These are phyloP conservation scores for Sporisorium scitamineum DNA, from an alignment of 1,284 basidiomycete species.

Conservation along the genomic window DNA sequence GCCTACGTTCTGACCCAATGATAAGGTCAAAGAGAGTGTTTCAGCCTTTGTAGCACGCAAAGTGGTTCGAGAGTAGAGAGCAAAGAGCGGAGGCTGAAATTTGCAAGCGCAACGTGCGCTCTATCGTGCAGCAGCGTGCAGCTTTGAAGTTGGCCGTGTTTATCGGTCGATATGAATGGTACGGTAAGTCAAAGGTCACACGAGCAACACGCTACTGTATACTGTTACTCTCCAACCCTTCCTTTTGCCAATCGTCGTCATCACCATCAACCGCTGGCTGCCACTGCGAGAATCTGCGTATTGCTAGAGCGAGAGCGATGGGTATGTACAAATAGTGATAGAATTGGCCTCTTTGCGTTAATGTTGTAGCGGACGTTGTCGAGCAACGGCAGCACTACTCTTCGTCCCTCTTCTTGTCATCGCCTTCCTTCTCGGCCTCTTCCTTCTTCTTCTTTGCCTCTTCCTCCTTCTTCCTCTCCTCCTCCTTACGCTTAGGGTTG, in stretches of 20 bases:
- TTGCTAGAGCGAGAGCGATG: neutral
- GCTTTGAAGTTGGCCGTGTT: neutral
- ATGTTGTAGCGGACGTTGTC: neutral
- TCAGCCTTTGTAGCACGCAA: neutral
- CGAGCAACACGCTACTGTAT: too few relatives aligned
- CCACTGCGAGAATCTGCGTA: neutral
- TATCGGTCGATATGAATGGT: slow-evolving; percentile 24
- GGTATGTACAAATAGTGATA: slow-evolving; percentile 4
- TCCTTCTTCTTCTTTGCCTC: slow-evolving; percentile 53
- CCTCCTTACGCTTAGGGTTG: slow-evolving; percentile 56
- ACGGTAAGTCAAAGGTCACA: slow-evolving; percentile 12
- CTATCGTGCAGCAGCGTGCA: slow-evolving; percentile 33
- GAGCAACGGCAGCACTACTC: neutral
- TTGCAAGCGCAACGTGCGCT: slow-evolving; percentile 39
- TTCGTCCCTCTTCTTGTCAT: slow-evolving; percentile 21
- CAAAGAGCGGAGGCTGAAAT: slow-evolving; percentile 25
- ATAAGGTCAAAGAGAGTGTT: neutral
- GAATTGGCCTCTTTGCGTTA: too few relatives aligned
- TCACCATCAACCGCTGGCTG: neutral
- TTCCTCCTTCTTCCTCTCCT: slow-evolving; percentile 47
- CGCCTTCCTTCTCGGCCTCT: slow-evolving; percentile 38
- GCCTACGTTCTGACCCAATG: too few relatives aligned
- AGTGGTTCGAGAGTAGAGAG: neutral
- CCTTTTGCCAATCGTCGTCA: neutral
- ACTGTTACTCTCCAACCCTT: neutral